Evolutionary conservation across 352 stramenopile species (phyloP).

Genomic region (Phytophthora ramorum): DNA sequence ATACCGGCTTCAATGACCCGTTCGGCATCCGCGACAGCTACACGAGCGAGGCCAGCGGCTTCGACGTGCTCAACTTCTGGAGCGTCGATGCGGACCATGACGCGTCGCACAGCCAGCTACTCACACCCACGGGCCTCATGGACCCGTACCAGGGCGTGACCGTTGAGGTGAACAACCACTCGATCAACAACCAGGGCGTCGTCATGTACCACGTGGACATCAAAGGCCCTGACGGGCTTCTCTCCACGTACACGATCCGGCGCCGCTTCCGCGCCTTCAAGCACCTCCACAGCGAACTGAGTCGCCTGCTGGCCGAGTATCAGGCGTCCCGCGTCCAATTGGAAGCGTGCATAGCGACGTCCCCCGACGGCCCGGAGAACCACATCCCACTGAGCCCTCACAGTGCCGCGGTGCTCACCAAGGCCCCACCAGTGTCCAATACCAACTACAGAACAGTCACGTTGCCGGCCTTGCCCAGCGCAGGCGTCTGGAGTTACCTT

Average conservation of each 20-base stretch:
- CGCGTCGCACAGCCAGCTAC: constrained; percentile 41
- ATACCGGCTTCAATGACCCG: constrained; percentile 25
- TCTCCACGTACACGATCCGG: constrained; percentile 89
- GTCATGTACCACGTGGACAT: constrained; percentile 92
- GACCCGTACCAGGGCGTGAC: constrained; percentile 76
- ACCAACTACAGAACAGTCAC: constrained; percentile 55
- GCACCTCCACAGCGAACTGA: constrained; percentile 77
- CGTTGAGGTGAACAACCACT: constrained; percentile 78
- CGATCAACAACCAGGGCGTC: constrained; percentile 76
- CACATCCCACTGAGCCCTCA: constrained; percentile 57
- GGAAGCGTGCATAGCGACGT: constrained; percentile 11
- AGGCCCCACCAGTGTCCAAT: constrained; percentile 37
- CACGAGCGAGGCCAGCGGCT: constrained; percentile 69
- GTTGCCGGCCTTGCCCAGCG: constrained; percentile 71
- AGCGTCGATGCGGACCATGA: constrained; percentile 50
- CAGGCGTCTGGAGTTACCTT: constrained; percentile 82
- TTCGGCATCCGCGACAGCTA: constrained; percentile 54
- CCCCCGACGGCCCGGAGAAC: constrained; percentile 25
- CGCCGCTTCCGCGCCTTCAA: constrained; percentile 83
- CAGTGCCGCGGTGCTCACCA: constrained; percentile 37
- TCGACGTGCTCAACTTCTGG: constrained; percentile 71
- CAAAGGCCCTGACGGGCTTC: constrained; percentile 71
- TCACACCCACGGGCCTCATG: constrained; percentile 39
- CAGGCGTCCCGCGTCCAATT: constrained; percentile 41
- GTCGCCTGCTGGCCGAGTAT: constrained; percentile 60